Evolutionary conservation across 805 yeast species (phyloP).

Genomic region (Candida berthetii): DNA sequence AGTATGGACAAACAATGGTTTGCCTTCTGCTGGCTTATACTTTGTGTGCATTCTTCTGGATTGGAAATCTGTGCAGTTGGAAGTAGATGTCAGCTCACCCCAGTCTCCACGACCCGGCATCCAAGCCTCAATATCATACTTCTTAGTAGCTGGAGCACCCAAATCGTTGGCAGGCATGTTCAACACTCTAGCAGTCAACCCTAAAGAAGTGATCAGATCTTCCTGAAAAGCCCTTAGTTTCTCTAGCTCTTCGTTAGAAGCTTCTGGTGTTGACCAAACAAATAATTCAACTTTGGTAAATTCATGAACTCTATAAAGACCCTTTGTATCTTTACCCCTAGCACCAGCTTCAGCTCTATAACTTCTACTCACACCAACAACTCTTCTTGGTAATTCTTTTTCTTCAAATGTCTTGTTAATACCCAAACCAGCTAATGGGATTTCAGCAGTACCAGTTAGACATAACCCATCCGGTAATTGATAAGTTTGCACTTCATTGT

Average conservation of each 20-base stretch:
- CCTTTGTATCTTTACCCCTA: conserved; percentile 86
- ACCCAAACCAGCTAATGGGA: conserved; percentile 80
- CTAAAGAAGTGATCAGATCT: conserved; percentile 56
- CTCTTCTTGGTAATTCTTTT: conserved; percentile 43
- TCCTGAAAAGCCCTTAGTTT: conserved; percentile 60
- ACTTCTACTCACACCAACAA: conserved; percentile 80
- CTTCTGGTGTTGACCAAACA: conserved; percentile 51
- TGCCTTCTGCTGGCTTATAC: conserved; percentile 30
- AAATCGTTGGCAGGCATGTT: conserved; percentile 88
- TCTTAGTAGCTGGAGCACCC: conserved; percentile 90
- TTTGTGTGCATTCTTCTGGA: conserved; percentile 74
- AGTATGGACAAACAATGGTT: conserved; percentile 59
- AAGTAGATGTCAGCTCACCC: conserved; percentile 91
- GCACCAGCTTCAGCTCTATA: conserved; percentile 98
- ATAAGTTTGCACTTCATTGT: conserved; percentile 82
- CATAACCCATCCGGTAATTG: conserved; percentile 52
- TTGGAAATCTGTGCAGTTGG: conserved; percentile 91
- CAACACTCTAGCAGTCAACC: conserved; percentile 73
- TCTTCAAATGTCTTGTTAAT: conserved; percentile 42
- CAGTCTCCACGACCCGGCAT: conserved; percentile 94
- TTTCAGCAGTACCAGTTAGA: conserved; percentile 92
- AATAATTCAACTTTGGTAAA: conserved; percentile 93
- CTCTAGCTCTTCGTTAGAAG: conserved; percentile 48
- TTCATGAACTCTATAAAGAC: conserved; percentile 92
- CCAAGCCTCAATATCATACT: conserved; percentile 94